Percentiles rank a stretch among this genome's conserved stretches.
phyloP scores from a whole-genome alignment of 2,329 filamentous ascomycete species.

The Tothia fuscella region DNA sequence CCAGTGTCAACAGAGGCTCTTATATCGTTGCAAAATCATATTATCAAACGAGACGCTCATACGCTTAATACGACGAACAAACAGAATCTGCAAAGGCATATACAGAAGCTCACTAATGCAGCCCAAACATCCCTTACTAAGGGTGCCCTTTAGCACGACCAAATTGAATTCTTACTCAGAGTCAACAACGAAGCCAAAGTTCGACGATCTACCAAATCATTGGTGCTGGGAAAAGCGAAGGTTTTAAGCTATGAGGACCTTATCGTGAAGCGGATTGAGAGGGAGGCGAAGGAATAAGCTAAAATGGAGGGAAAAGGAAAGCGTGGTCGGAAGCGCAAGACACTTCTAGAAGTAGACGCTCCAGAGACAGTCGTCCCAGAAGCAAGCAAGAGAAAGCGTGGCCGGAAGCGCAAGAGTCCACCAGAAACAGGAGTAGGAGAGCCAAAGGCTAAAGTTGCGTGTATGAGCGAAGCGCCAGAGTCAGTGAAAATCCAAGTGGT shows the following conservation, averaged over 20 bases:
- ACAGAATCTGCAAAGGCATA: conserved; percentile 11
- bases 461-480: conserved; percentile 5
- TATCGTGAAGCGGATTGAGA: conserved; percentile 14
- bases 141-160: conserved; percentile 16
- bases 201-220: conserved; percentile 16
- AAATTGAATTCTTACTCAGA: conserved; percentile 17
- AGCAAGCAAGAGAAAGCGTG: conserved; percentile 9
- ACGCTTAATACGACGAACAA: conserved; percentile 13
- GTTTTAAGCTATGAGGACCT: conserved; percentile 19
- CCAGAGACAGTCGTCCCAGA: not conserved
- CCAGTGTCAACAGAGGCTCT: conserved; percentile 13
- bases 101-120: conserved; percentile 13
- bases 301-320: conserved; percentile 19
- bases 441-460: conserved; percentile 8
- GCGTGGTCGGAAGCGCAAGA: conserved; percentile 8
- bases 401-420: conserved; percentile 10
- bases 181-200: conserved; percentile 19
- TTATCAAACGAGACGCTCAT: conserved; percentile 14
- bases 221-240: conserved; percentile 16
- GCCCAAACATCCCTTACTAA: conserved; percentile 14
- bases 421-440: conserved; percentile 5
- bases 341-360: conserved; percentile 8
- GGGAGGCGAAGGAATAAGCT: conserved; percentile 14
- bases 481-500: not conserved
- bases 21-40: conserved; percentile 13